Base-by-base conservation (phyloP, 371 early-diverging fungal genomes). In the Mortierella sp. region DNA sequence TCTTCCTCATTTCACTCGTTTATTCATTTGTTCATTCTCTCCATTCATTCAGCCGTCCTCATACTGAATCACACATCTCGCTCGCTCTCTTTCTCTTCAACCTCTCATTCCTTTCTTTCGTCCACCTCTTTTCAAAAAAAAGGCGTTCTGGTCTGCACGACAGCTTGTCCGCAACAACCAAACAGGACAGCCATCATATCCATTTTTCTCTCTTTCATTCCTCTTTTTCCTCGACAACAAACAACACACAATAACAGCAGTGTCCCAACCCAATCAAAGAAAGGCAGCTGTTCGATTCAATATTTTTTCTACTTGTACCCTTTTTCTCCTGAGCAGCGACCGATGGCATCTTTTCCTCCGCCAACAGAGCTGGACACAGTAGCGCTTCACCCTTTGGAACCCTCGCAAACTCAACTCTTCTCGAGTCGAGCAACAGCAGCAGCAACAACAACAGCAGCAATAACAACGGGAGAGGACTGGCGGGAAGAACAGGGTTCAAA, bases 321-420 rank as follows among this genome's bases (percentile, higher is more conserved):
- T 34, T 21, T 37, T 37, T 9, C 40, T 19, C 40, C 67, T 21
- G 21, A 37, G 6, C 43, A 40, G 43, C 6, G 43, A 40, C 2
- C 43, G 9, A 67, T 40, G 40, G 2, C 21, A 10, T 67, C n/a
- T 21, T 24, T 24, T 24, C 40, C 67, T 11, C 67, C 21, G 9
- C 67, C 67, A 67, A 67, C 67, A 67, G 24, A 67, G 9, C 40
- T 24, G 24, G 67, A 67, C 21, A 67, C 67, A 67, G 67, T 67
- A 37, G 24, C 67, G 43, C 37, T 67, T 10, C 67, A 67, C n/a
- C 37, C 67, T 8, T 67, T 67, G 67, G 37, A 24, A 37, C 24
- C 24, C 40, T 40, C 67, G 9, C 67, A 67, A 19, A 67, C 67
- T 3, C 67, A 67, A 67, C 40, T 67, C 40, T 37, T 37, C 43